phyloP scores from a whole-genome alignment of 2,329 filamentous ascomycete species.

The Diaporthe sp. region DNA sequence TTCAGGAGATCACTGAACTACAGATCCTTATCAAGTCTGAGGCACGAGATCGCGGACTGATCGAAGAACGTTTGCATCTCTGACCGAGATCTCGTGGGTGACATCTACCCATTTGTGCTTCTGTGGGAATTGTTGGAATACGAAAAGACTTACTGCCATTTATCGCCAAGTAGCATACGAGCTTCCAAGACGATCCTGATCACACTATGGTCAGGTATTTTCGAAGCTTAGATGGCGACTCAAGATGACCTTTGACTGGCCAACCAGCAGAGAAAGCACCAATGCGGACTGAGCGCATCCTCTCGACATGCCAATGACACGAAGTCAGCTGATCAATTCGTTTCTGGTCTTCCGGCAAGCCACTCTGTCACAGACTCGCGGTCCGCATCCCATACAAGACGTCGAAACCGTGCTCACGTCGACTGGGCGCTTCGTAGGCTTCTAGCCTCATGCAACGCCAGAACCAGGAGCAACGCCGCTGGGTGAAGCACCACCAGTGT shows the following conservation, averaged over 20 bases:
- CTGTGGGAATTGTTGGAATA: neutral
- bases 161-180: neutral
- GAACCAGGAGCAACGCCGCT: neutral
- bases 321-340: slow-evolving; percentile 10
- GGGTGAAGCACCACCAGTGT: neutral
- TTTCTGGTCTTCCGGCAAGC: neutral
- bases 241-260: neutral
- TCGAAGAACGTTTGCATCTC: neutral
- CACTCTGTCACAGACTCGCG: neutral
- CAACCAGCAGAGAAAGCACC: neutral
- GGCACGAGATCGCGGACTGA: too few relatives aligned
- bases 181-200: neutral
- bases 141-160: neutral
- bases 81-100: neutral
- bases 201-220: neutral
- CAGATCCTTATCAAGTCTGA: neutral
- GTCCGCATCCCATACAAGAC: neutral
- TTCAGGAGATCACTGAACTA: neutral
- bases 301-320: neutral
- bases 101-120: too few relatives aligned
- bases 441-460: neutral
- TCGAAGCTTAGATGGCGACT: neutral
- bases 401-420: neutral
- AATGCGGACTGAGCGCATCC: neutral
- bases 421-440: neutral